Evolutionary conservation across 169 alveolate genomes (phyloP).

Genomic region (Babesia caballi): DNA sequence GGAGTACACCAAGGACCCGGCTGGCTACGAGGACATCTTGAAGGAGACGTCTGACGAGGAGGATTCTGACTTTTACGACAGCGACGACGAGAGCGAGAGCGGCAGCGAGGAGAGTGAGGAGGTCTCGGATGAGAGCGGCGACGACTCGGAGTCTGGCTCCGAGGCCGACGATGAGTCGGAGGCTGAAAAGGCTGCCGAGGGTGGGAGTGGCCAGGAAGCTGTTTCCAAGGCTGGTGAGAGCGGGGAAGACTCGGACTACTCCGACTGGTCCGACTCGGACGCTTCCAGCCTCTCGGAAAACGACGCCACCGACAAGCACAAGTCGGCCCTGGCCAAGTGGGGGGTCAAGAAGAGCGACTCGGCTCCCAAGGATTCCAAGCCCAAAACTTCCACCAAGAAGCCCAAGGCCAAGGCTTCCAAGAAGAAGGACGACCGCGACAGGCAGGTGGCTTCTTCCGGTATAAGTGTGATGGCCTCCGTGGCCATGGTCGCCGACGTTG

Average conservation of each 20-base stretch:
- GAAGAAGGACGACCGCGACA: slow-evolving; percentile 72
- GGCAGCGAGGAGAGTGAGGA: slow-evolving; percentile 31
- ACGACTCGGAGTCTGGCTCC: slow-evolving; percentile 6
- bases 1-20: slow-evolving; percentile 77
- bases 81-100: slow-evolving; percentile 59
- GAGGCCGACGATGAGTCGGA: slow-evolving; percentile 30
- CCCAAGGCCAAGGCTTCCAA: slow-evolving; percentile 68
- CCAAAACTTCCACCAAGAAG: slow-evolving; percentile 55
- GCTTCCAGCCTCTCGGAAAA: slow-evolving; percentile 54
- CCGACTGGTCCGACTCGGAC: slow-evolving; percentile 84
- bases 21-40: slow-evolving; percentile 63
- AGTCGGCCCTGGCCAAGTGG: slow-evolving; percentile 84
- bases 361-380: slow-evolving; percentile 34
- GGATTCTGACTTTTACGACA: slow-evolving; percentile 48
- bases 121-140: background rate
- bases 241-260: slow-evolving; percentile 58
- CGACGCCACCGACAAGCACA: slow-evolving; percentile 79
- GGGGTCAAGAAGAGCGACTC: slow-evolving; percentile 77
- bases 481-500: slow-evolving; percentile 62
- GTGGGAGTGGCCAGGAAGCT: slow-evolving; percentile 2
- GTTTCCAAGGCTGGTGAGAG: slow-evolving; percentile 14
- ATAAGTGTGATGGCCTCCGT: slow-evolving; percentile 23
- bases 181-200: slow-evolving; percentile 26
- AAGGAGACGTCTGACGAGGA: slow-evolving; percentile 68
- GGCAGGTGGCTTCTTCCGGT: slow-evolving; percentile 20